Percentiles rank a stretch among this genome's conserved stretches.
phyloP scores from a whole-genome alignment of 352 stramenopile genomes.

The Phytopythium kandeliae region DNA sequence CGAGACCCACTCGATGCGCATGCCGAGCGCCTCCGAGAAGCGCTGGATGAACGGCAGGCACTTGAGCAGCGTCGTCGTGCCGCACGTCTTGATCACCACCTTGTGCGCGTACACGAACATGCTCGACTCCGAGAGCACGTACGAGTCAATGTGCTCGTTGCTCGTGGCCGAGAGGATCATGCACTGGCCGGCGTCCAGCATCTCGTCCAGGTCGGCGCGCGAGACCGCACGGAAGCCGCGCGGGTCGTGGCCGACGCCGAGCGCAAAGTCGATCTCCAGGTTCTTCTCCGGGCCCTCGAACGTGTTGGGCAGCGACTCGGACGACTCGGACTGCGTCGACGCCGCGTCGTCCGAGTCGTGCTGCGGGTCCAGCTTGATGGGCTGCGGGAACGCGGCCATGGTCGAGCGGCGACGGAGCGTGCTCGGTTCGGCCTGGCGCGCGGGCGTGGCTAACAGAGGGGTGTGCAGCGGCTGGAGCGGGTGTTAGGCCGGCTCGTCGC shows the following conservation, averaged over 20 bases:
- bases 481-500: conserved; percentile 86
- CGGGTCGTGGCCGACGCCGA: conserved; percentile 39
- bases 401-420: too few species aligned
- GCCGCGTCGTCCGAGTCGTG: conserved; percentile 54
- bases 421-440: too few species aligned
- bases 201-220: conserved; percentile 87
- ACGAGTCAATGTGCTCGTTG: conserved; percentile 96
- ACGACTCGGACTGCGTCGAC: conserved; percentile 66
- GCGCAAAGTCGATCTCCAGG: conserved; percentile 93
- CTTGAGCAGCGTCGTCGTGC: conserved; percentile 97
- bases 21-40: conserved; percentile 77
- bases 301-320: conserved; percentile 63
- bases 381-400: conserved; percentile 40
- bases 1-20: conserved; percentile 98
- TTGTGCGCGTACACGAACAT: conserved; percentile 99
- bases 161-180: conserved; percentile 95
- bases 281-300: conserved; percentile 99
- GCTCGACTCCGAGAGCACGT: conserved; percentile 95
- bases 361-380: conserved; percentile 55
- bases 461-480: conserved; percentile 1
- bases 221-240: conserved; percentile 90
- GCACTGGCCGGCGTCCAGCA: conserved; percentile 94
- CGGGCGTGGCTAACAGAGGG: neutral
- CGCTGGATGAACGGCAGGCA: conserved; percentile 85
- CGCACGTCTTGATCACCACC: conserved; percentile 99